These are phyloP conservation scores for Lachnellula subtilissima DNA, from an alignment of 2,329 filamentous ascomycete genomes.

Conservation along the genomic window DNA sequence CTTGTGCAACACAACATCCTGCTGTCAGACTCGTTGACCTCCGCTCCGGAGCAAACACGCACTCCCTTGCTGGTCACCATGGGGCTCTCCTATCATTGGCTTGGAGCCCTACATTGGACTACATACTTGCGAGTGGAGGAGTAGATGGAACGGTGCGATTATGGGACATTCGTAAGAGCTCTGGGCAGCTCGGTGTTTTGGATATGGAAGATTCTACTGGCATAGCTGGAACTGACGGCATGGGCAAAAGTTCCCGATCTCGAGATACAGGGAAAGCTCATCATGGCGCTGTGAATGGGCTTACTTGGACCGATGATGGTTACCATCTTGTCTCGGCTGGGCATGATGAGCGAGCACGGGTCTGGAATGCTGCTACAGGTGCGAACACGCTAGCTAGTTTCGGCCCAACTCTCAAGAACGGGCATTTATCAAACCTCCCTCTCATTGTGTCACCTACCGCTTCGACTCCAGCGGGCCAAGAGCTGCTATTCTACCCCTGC, in stretches of 20 bases:
- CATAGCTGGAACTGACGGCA: constrained; percentile 41
- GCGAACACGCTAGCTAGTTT: constrained; percentile 88
- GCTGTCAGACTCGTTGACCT: constrained; percentile 81
- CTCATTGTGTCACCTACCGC: constrained; percentile 61
- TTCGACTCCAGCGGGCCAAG: constrained; percentile 50
- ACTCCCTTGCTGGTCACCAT: constrained; percentile 64
- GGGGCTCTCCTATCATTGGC: constrained; percentile 63
- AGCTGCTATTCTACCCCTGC: constrained; percentile 77
- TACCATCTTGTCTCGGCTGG: constrained; percentile 72
- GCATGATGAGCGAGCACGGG: constrained; percentile 76
- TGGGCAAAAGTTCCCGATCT: constrained; percentile 33
- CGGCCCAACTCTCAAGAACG: constrained; percentile 75
- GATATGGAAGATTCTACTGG: constrained; percentile 82
- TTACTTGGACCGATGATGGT: constrained; percentile 80
- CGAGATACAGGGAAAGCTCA: constrained; percentile 62
- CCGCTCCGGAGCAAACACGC: constrained; percentile 71
- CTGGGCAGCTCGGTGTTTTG: constrained; percentile 68
- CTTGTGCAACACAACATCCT: constrained; percentile 82
- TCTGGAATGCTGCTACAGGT: constrained; percentile 78
- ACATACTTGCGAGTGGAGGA: constrained; percentile 79
- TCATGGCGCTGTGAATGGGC: constrained; percentile 74
- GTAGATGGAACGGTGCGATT: constrained; percentile 77
- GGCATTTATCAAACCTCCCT: constrained; percentile 53
- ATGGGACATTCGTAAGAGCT: constrained; percentile 82
- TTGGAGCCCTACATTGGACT: constrained; percentile 78